Percentiles rank a stretch among this genome's conserved stretches.
phyloP scores from a whole-genome alignment of 75 land plant genomes.

The Pseudotsuga menziesii region DNA sequence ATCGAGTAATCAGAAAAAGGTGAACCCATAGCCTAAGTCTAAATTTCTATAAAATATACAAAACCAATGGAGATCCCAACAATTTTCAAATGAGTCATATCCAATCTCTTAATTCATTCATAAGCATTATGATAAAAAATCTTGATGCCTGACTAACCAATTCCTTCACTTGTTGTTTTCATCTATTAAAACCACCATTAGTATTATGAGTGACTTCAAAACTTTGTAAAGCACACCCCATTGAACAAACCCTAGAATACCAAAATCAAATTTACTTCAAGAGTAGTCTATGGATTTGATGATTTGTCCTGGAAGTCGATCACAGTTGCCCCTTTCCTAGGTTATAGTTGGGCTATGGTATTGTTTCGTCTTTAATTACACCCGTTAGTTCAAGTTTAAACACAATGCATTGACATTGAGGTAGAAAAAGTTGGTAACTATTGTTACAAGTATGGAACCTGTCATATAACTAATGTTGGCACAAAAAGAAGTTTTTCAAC shows the following conservation, averaged over 20 bases:
- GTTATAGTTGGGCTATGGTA: no score
- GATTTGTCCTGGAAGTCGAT: no score
- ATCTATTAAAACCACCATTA: slow-evolving; percentile 37
- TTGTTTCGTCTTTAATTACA: no score
- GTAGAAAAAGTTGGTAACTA: no score
- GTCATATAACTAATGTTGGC: no score
- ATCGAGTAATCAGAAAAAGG: background rate
- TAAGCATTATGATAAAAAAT: background rate
- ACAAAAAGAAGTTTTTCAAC: no score
- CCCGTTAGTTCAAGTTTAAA: no score
- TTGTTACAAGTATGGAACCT: no score
- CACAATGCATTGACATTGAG: no score
- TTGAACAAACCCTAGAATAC: background rate
- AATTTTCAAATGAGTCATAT: background rate
- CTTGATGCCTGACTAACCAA: slow-evolving; percentile 15
- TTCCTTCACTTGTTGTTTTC: slow-evolving; percentile 25
- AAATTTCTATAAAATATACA: slow-evolving; percentile 1
- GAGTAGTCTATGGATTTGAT: no score
- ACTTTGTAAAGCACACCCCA: slow-evolving; percentile 26
- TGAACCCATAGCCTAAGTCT: background rate
- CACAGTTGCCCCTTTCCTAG: no score
- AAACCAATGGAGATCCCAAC: background rate
- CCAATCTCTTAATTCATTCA: background rate
- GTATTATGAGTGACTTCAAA: slow-evolving; percentile 30
- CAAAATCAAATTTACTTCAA: no score